Evolutionary conservation across 1,139 yeast genomes (phyloP), one percentile per base, ranked within the genome.

Genomic region (Yamadazyma oceani): DNA sequence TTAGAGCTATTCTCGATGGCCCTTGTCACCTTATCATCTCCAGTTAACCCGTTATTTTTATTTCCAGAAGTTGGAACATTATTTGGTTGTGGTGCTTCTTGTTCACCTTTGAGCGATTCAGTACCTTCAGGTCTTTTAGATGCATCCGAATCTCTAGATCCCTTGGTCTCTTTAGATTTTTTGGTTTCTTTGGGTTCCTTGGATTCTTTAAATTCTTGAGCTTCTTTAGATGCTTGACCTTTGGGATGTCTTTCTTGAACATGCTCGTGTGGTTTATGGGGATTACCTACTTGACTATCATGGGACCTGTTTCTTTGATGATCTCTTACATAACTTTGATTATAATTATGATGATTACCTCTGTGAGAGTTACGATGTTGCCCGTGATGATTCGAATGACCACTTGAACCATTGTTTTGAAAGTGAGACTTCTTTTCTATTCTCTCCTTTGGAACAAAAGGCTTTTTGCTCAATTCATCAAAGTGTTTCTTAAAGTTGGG

Each of bases 401-500:
- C 13, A 26, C 13, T 26, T 5, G 29, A 13, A 5, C 7, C 16
- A 9, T 19, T 29, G 23, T 22, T 24, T 14, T 21, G 17, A 14
- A 25, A 17, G 14, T 31, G 13, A 25, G 22, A 37, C 11, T 28
- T 32, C 23, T 15, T 34, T 14, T 31, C 23, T 16, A 21, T 6
- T 17, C 31, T 45, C 26, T 38, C 44, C 30, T 42, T 49, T 13
- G 47, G 45, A 14, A 34, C 34, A 36, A 37, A 36, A 14, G 48
- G 46, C 31, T 40, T 53, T 34, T 47, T 53, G 9, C 55, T 61
- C 33, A 64, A 49, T 36, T 64, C 67, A 36, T 50, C 55, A 37
- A 64, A 54, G 36, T 60, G 61, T 44, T 62, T 57, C 38, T 60
- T 63, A 49, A 64, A 64, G 40, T 64, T 55, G 2, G 69, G 69